These are phyloP conservation scores for Neurospora tetraspora DNA, from an alignment of 495 filamentous ascomycete genomes.

Conservation along the genomic window DNA sequence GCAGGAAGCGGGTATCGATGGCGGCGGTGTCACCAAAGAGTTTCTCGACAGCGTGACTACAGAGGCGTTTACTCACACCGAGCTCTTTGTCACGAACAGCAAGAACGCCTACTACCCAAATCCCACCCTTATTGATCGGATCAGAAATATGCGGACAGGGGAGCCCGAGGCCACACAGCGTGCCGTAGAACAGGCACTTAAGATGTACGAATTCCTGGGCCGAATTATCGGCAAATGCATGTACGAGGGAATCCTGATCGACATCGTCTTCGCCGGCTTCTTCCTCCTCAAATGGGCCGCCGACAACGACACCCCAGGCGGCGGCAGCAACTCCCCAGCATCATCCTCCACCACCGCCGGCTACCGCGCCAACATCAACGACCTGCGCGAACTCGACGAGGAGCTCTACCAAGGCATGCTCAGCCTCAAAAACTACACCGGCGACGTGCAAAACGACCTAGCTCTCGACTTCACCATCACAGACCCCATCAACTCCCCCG, in stretches of 20 bases:
- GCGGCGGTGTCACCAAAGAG: constrained; percentile 95
- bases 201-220: constrained; percentile 84
- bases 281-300: constrained; percentile 90
- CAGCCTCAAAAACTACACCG: constrained; percentile 78
- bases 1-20: constrained; percentile 89
- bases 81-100: constrained; percentile 71
- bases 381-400: constrained; percentile 85
- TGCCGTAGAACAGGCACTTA: constrained; percentile 24
- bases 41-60: constrained; percentile 86
- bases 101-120: constrained; percentile 88
- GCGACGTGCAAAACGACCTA: constrained; percentile 65
- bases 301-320: constrained; percentile 47
- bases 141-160: constrained; percentile 8
- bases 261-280: constrained; percentile 88
- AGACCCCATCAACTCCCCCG: constrained; percentile 56
- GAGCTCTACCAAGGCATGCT: constrained; percentile 88
- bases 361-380: constrained; percentile 84
- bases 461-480: constrained; percentile 83
- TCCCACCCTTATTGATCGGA: constrained; percentile 65
- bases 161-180: constrained; percentile 43
- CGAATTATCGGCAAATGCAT: constrained; percentile 93
- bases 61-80: constrained; percentile 60
- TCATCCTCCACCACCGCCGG: constrained; percentile 64
- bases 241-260: constrained; percentile 93
- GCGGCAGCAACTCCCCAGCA: constrained; percentile 87